Evolutionary conservation across 2,329 filamentous ascomycete genomes (phyloP).

Genomic region (Hymenoscyphus occultus): DNA sequence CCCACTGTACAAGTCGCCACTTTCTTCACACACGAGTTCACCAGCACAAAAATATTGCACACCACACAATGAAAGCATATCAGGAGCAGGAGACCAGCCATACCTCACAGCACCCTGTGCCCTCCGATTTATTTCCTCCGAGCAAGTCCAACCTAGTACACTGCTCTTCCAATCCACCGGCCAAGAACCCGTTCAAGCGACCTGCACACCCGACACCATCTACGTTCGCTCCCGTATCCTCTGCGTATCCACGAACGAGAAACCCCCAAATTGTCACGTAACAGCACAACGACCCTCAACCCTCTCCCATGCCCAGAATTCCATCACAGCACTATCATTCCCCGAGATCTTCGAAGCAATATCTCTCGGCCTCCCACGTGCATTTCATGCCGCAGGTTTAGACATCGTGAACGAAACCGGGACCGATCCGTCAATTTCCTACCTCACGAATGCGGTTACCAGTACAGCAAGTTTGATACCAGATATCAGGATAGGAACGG

Average conservation of each 20-base stretch:
- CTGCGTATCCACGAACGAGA: background rate
- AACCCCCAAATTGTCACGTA: slow-evolving; percentile 9
- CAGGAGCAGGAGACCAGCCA: background rate
- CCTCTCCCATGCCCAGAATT: slow-evolving; percentile 1
- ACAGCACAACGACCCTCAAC: slow-evolving; percentile 12
- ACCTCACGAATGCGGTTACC: slow-evolving; percentile 9
- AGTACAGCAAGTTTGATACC: background rate
- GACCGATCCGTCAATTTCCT: slow-evolving; percentile 13
- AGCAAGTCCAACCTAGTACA: slow-evolving; percentile 7
- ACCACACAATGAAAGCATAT: background rate
- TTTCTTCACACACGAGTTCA: background rate
- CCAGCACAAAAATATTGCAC: slow-evolving; percentile 8
- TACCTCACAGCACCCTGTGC: slow-evolving; percentile 16
- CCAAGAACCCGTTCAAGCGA: background rate
- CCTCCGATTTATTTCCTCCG: slow-evolving; percentile 1
- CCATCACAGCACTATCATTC: slow-evolving; percentile 12
- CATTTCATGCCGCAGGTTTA: background rate
- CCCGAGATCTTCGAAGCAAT: slow-evolving; percentile 12
- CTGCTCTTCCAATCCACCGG: slow-evolving; percentile 11
- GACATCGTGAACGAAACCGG: background rate
- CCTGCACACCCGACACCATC: slow-evolving; percentile 7
- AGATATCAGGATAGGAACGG: background rate
- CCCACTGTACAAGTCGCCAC: slow-evolving; percentile 10
- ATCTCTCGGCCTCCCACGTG: slow-evolving; percentile 11
- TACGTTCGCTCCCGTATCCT: slow-evolving; percentile 11